Evolutionary conservation across 495 filamentous ascomycete species (phyloP), one percentile per base, ranked within the genome.

Genomic region (Podospora bellae-mahoneyi): DNA sequence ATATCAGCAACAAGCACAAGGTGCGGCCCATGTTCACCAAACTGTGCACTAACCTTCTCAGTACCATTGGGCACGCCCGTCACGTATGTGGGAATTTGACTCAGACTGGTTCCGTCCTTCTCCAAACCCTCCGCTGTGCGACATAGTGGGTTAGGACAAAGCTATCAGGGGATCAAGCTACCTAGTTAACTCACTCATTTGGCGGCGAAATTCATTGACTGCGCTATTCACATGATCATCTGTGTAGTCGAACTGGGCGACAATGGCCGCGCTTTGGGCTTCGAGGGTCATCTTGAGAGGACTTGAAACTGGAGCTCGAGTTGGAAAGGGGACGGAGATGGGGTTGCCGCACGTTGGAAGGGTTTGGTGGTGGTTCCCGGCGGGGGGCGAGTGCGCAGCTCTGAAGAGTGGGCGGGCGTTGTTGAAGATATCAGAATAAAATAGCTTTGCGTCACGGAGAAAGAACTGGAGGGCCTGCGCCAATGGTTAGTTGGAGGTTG

Each of bases 11-110:
- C n/a, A 59, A 23, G 30, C n/a, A 34, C 32, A 30, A 3, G n/a
- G 27, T 53, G 44, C 19, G 34, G 18, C 18, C 18, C 7, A 55
- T 48, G 34, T 60, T 44, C 5, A 19, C 10, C 57, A 48, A 19
- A 9, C 58, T 7, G 60, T n/a, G 48, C 65, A 60, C 74, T 23
- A 73, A 90, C 89, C 89, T 97, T 96, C 75, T 99, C 95, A 2
- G 94, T 97, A 69, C 95, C 95, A 87, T 98, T 97, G 70, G 95
- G 96, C 3, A 98, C 96, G 10, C 85, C 88, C 2, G 95, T 97
- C 54, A 99, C 94, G 76, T 94, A 99, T 26, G 95, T 97, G 0
- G 95, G 95, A 73, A 99, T 99, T 82, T 98, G 96, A 79, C 89
- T 92, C 84, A 99, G 79, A 64, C 90, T 91, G 3, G 91, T 87